Conservation (phyloP, 305 asterid species). For the Lippia alba region DNA sequence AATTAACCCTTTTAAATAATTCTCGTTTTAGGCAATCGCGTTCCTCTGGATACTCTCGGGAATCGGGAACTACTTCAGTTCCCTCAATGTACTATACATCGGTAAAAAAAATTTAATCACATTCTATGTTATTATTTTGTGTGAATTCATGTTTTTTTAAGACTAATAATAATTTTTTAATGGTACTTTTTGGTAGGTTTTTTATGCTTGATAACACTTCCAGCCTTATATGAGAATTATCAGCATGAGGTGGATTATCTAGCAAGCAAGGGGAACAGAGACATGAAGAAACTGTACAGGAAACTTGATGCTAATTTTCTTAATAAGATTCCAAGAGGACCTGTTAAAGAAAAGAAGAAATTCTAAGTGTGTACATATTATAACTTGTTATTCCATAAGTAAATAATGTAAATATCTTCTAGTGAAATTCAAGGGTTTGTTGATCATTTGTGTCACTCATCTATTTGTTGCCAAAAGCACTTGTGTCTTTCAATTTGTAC, state of each 20-base stretch:
- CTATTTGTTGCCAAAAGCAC: neutral
- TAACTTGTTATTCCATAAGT: neutral
- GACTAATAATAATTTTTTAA: neutral
- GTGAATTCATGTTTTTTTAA: neutral
- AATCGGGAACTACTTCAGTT: slow-evolving; percentile 68
- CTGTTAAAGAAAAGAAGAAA: slow-evolving; percentile 69
- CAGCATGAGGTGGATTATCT: slow-evolving; percentile 71
- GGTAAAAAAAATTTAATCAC: slow-evolving; percentile 40
- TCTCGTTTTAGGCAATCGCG: slow-evolving; percentile 50
- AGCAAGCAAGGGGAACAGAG: slow-evolving; percentile 59
- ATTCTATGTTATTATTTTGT: neutral
- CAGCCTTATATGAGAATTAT: slow-evolving; percentile 71
- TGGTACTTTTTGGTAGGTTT: slow-evolving; percentile 60
- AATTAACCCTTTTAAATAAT: neutral
- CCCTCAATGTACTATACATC: slow-evolving; percentile 66
- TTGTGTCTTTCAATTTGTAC: neutral
- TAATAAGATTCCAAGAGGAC: slow-evolving; percentile 93
- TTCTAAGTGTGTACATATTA: slow-evolving; percentile 38
- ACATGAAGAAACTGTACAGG: slow-evolving; percentile 63
- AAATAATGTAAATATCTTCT: neutral
- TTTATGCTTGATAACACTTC: slow-evolving; percentile 58
- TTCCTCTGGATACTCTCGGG: slow-evolving; percentile 73
- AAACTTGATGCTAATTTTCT: slow-evolving; percentile 65
- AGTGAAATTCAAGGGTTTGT: neutral
- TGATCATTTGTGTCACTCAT: neutral